Conservation (phyloP, 2,329 filamentous ascomycete genomes). For the Apiospora aurea region DNA sequence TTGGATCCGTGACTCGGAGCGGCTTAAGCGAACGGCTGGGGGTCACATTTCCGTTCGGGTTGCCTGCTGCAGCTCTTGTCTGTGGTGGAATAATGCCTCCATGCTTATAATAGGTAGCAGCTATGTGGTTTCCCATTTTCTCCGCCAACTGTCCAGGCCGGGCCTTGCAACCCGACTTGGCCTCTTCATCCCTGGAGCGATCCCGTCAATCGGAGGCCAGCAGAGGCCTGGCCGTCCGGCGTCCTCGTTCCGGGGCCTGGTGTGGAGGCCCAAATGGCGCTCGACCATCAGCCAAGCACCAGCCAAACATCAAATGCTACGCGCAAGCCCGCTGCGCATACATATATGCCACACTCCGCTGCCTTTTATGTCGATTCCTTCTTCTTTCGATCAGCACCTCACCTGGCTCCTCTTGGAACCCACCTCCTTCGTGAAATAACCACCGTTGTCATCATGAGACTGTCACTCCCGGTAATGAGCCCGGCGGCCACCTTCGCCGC, state of each 20-base stretch:
- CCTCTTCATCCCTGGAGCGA: neutral
- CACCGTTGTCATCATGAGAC: slow-evolving; percentile 4
- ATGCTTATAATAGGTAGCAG: neutral
- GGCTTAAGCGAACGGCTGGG: neutral
- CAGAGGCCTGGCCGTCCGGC: neutral
- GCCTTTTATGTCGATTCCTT: neutral
- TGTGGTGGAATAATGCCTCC: slow-evolving; percentile 15
- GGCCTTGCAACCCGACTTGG: neutral
- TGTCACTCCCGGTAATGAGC: neutral
- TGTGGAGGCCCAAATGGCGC: neutral
- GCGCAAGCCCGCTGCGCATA: neutral
- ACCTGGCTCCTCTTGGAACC: neutral
- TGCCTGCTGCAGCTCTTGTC: neutral
- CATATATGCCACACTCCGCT: neutral
- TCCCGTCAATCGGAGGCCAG: slow-evolving; percentile 19
- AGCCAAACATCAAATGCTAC: neutral
- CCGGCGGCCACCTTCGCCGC: neutral
- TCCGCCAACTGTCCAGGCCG: neutral
- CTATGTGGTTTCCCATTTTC: neutral
- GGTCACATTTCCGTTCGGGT: neutral
- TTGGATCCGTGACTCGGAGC: slow-evolving; percentile 9
- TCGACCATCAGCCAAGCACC: neutral
- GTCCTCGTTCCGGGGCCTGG: slow-evolving; percentile 5
- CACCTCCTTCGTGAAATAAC: neutral
- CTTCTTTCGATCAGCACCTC: neutral